phyloP scores from a whole-genome alignment of 495 filamentous ascomycete species.

The Daldinia loculata region DNA sequence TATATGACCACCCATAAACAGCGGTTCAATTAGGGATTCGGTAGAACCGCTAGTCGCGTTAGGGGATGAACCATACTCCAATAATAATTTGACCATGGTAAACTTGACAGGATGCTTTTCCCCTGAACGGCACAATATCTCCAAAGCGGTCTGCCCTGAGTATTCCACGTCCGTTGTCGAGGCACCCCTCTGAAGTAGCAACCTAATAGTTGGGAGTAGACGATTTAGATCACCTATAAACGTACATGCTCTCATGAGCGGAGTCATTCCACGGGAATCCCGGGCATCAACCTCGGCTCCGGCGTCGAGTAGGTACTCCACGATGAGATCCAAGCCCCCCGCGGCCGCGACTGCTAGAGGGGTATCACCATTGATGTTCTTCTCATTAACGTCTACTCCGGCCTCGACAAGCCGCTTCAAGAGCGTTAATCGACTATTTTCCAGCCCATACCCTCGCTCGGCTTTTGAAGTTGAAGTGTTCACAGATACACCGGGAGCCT shows the following conservation, averaged over 20 bases:
- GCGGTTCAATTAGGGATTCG: neutral
- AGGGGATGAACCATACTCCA: neutral
- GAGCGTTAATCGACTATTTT: neutral
- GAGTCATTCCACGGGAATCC: neutral
- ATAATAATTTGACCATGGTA: constrained; percentile 5
- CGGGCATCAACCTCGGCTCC: constrained; percentile 31
- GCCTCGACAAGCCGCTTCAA: constrained; percentile 7
- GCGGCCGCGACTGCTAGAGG: constrained; percentile 15
- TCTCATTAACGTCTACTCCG: constrained; percentile 17
- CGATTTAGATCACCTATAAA: neutral
- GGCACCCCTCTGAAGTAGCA: constrained; percentile 19
- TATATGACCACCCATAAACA: constrained; percentile 1
- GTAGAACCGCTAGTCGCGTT: neutral
- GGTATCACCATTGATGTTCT: neutral
- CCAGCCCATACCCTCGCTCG: neutral
- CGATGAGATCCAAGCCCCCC: neutral
- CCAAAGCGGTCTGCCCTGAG: neutral
- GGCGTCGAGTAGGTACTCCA: constrained; percentile 39
- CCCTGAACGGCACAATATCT: neutral
- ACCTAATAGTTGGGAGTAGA: neutral
- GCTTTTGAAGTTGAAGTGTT: too few species aligned
- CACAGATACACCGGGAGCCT: neutral
- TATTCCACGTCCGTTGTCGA: neutral
- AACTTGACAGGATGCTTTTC: neutral
- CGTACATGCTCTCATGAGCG: constrained; percentile 20